phyloP scores from a whole-genome alignment of 441 rosid genomes.

The Manihot esculenta region DNA sequence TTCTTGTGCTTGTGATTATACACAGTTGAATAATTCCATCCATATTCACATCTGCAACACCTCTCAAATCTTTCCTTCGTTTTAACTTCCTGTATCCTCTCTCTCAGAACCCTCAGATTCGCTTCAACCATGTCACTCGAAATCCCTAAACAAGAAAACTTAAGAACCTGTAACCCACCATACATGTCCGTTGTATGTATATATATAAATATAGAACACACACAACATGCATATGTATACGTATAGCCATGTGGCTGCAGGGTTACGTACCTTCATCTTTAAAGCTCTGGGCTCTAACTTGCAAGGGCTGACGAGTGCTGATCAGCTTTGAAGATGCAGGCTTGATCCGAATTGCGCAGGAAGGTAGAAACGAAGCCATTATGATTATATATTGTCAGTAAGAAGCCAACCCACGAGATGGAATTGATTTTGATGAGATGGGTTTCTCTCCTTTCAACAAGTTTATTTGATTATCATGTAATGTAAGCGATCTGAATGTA shows the following conservation, averaged over 20 bases:
- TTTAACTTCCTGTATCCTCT: slow-evolving; percentile 40
- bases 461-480: no score
- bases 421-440: not conserved
- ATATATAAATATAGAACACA: no score
- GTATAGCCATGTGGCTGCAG: no score
- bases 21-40: slow-evolving; percentile 41
- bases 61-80: slow-evolving; percentile 44
- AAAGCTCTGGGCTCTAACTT: slow-evolving; percentile 27
- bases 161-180: no score
- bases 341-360: not conserved
- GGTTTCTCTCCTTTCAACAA: not conserved
- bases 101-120: slow-evolving; percentile 35
- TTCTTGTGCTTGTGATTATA: slow-evolving; percentile 24
- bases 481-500: no score
- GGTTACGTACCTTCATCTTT: slow-evolving; percentile 36
- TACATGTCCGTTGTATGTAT: no score
- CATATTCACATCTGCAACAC: slow-evolving; percentile 40
- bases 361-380: slow-evolving; percentile 23
- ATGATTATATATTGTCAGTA: no score
- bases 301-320: slow-evolving; percentile 16
- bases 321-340: slow-evolving; percentile 16
- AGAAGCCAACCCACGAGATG: not conserved
- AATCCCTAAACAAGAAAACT: slow-evolving; percentile 22
- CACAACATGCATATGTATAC: no score
- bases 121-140: slow-evolving; percentile 32